Evolutionary conservation across 306 rosid genomes (phyloP), one percentile per base, ranked within the genome.

Genomic region (Echinosophora koreensis): DNA sequence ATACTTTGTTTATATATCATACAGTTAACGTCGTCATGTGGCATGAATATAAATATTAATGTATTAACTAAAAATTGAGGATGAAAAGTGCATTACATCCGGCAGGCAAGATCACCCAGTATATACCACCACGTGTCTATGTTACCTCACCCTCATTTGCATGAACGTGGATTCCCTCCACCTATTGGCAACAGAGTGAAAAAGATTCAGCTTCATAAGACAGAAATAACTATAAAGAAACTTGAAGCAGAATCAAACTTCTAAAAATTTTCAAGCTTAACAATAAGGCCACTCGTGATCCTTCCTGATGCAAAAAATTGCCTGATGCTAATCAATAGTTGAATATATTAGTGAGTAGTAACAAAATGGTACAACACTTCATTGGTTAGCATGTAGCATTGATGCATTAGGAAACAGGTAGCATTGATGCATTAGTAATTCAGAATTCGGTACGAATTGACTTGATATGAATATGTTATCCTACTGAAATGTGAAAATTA

Each of bases 51-150:
- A 46, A 44, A n/a, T 22, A 22, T 22, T 34, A 66, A 28, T 32
- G 58, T 5, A 14, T 44, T 27, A 34, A 66, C 55, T 14, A 28
- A 71, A 59, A 70, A 39, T n/a, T 49, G 71, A 70, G 83, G 79
- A 69, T 67, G 71, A 69, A 78, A 66, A 84, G 22, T 22, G 79
- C 62, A 67, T 84, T 93, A 93, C 98, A 93, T 93, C 98, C 98
- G 27, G 98, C 98, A 17, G 98, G 98, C 87, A 93, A 86, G 85
- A 93, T 93, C 77, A 93, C 17, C 96, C 98, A 93, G 79, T 93
- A 93, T 51, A 84, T 57, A 62, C 98, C 98, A 18, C 98, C 98
- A 55, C 98, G 93, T 3, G 98, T 93, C 77, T 87, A 89, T 39
- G 98, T 93, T 49, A 73, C 47, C 50, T 97, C 98, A 39, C 98